Conservation (phyloP, 2,329 filamentous ascomycete species). For the Penicillium palitans region DNA sequence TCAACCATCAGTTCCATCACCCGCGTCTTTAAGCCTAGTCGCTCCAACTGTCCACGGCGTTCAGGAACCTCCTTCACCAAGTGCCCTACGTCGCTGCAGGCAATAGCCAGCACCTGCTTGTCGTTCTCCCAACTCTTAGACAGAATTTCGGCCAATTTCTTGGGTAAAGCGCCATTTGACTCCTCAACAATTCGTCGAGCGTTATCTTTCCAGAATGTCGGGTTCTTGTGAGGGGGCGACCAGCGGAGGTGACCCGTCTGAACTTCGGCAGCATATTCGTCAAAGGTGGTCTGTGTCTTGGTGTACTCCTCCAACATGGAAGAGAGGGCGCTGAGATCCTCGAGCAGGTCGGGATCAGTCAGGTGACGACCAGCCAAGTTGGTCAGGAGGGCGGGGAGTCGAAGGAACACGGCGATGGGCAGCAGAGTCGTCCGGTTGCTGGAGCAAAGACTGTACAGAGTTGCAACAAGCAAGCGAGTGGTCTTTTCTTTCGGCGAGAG, state of each 20-base stretch:
- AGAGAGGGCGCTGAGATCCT: constrained; percentile 50
- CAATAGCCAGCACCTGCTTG: constrained; percentile 83
- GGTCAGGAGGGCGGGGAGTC: constrained; percentile 65
- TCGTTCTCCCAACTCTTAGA: constrained; percentile 80
- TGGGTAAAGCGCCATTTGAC: constrained; percentile 74
- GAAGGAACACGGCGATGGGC: constrained; percentile 81
- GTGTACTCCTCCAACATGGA: constrained; percentile 84
- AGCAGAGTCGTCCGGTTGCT: constrained; percentile 68
- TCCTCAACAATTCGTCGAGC: constrained; percentile 82
- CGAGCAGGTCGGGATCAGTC: constrained; percentile 51
- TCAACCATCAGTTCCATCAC: constrained; percentile 95
- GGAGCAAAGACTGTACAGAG: constrained; percentile 82
- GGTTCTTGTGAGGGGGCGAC: constrained; percentile 86
- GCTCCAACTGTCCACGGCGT: constrained; percentile 76
- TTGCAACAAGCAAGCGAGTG: constrained; percentile 84
- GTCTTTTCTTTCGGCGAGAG: constrained; percentile 98
- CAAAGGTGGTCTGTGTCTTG: constrained; percentile 66
- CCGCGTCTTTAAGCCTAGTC: constrained; percentile 76
- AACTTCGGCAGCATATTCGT: constrained; percentile 76
- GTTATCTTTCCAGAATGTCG: constrained; percentile 89
- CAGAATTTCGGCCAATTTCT: constrained; percentile 83
- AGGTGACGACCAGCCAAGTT: constrained; percentile 57
- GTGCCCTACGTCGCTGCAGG: constrained; percentile 86
- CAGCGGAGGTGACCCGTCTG: constrained; percentile 84
- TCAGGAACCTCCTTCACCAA: constrained; percentile 88